phyloP scores from a whole-genome alignment of 495 filamentous ascomycete genomes.

The Penicillium alfredii region DNA sequence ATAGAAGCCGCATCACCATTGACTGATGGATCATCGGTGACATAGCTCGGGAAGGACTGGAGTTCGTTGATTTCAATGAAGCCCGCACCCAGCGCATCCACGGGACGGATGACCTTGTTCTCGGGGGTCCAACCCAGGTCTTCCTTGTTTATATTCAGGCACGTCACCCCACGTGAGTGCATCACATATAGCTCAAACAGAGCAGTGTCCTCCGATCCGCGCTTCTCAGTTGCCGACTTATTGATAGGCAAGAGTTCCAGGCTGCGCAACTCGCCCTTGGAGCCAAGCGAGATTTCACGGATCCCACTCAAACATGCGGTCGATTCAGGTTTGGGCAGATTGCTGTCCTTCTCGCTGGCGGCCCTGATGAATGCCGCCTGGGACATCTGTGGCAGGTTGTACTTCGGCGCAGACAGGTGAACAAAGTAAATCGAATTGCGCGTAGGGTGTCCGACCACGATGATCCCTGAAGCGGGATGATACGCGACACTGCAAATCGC shows the following conservation, averaged over 20 bases:
- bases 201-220: conserved; percentile 49
- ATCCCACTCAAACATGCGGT: conserved; percentile 95
- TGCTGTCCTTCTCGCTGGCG: conserved; percentile 63
- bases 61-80: conserved; percentile 49
- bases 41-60: conserved; percentile 36
- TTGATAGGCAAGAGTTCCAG: conserved; percentile 70
- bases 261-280: conserved; percentile 84
- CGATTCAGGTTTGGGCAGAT: conserved; percentile 75
- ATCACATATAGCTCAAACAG: conserved; percentile 95
- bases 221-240: conserved; percentile 34
- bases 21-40: conserved; percentile 44
- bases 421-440: conserved; percentile 97
- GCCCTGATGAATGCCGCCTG: conserved; percentile 82
- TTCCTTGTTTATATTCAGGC: conserved; percentile 71
- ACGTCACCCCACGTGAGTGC: conserved; percentile 93
- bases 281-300: conserved; percentile 84
- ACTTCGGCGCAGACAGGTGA: conserved; percentile 86
- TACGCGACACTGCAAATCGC: conserved; percentile 94
- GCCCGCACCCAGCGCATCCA: conserved; percentile 68
- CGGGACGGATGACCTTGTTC: conserved; percentile 69
- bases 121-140: conserved; percentile 87
- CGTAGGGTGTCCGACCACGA: conserved; percentile 91
- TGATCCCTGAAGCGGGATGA: conserved; percentile 81
- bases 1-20: conserved; percentile 42
- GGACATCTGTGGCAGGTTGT: conserved; percentile 69